phyloP scores from a whole-genome alignment of 257 asterid genomes.

The Haberlea rhodopensis region DNA sequence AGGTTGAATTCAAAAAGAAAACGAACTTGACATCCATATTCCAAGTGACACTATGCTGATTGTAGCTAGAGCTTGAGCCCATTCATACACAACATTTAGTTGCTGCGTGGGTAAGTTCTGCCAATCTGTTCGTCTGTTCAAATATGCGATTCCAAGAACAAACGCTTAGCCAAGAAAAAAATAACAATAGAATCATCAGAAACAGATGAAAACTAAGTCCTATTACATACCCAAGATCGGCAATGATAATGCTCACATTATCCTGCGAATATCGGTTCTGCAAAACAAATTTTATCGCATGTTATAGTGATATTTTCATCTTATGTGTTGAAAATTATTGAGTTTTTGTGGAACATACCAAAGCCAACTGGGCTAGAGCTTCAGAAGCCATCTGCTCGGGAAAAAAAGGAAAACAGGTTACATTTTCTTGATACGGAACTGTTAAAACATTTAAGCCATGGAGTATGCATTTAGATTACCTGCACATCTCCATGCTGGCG shows the following conservation, averaged over 20 bases:
- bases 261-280: constrained; percentile 83
- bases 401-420: constrained; percentile 22
- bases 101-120: constrained; percentile 44
- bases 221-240: constrained; percentile 81
- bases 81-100: constrained; percentile 53
- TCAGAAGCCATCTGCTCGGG: constrained; percentile 9
- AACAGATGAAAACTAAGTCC: constrained; percentile 12
- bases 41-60: constrained; percentile 25
- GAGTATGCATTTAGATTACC: constrained; percentile 26
- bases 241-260: constrained; percentile 82
- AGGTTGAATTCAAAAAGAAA: background rate
- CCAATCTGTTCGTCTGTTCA: constrained; percentile 81
- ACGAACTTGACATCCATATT: background rate
- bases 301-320: constrained; percentile 14
- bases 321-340: background rate
- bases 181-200: constrained; percentile 5
- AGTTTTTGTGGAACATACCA: constrained; percentile 30
- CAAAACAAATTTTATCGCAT: constrained; percentile 16
- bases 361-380: constrained; percentile 49
- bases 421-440: constrained; percentile 1
- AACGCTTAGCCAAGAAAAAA: background rate
- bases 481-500: constrained; percentile 62
- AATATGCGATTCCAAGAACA: background rate
- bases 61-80: constrained; percentile 74
- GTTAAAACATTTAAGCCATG: background rate